Evolutionary conservation across 2,329 filamentous ascomycete genomes (phyloP).

Genomic region (Talaromyces sp.): DNA sequence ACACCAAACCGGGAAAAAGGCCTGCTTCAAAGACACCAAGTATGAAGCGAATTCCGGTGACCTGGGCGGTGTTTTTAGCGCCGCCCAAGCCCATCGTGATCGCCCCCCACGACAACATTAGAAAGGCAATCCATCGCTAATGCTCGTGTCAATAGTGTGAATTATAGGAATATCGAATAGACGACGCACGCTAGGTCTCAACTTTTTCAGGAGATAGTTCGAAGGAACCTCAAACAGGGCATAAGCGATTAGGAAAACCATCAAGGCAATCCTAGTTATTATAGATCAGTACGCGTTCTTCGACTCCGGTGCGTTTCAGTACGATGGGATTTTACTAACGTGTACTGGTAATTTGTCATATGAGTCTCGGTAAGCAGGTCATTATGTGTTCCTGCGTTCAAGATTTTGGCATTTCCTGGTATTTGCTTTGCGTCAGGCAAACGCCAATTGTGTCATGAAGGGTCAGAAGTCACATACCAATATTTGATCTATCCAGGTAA

Average conservation of each 20-base stretch:
- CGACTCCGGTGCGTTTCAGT: neutral
- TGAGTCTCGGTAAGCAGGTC: slow-evolving; percentile 62
- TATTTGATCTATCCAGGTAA: slow-evolving; percentile 68
- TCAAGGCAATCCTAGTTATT: slow-evolving; percentile 43
- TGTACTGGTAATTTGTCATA: slow-evolving; percentile 63
- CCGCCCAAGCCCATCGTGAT: slow-evolving; percentile 51
- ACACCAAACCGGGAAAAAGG: slow-evolving; percentile 51
- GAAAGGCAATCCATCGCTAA: slow-evolving; percentile 50
- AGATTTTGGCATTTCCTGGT: slow-evolving; percentile 60
- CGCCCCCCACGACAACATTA: slow-evolving; percentile 53
- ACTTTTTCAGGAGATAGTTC: slow-evolving; percentile 51
- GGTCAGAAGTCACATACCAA: slow-evolving; percentile 45
- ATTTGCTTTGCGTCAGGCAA: neutral
- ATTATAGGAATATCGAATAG: neutral
- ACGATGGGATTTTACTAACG: slow-evolving; percentile 33
- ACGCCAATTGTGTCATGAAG: neutral
- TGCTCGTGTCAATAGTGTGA: neutral
- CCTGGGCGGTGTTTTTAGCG: slow-evolving; percentile 42
- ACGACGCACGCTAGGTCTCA: slow-evolving; percentile 42
- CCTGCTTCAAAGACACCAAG: slow-evolving; percentile 54
- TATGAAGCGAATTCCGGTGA: slow-evolving; percentile 49
- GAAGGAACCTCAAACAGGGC: slow-evolving; percentile 52
- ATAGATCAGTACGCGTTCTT: slow-evolving; percentile 6
- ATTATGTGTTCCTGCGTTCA: slow-evolving; percentile 60
- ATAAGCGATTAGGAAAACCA: slow-evolving; percentile 51